phyloP scores from a whole-genome alignment of 495 filamentous ascomycete genomes.

The Coniosporium apollinis region DNA sequence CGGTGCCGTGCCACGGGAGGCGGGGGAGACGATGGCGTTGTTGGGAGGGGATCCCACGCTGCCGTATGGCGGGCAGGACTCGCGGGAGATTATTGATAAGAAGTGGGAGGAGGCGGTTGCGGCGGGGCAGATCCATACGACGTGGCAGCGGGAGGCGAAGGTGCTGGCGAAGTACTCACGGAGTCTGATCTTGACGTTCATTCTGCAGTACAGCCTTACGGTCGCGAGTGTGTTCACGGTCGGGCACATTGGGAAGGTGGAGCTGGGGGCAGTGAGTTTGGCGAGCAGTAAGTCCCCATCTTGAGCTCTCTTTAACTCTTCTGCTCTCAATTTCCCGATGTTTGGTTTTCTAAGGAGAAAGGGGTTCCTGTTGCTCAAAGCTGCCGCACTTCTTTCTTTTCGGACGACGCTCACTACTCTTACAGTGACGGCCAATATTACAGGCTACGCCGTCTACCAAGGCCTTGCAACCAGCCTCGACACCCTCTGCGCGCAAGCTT shows the following conservation, averaged over 20 bases:
- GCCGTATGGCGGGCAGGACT: slow-evolving; percentile 24
- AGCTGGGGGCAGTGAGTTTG: slow-evolving; percentile 49
- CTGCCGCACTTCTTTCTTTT: too few relatives aligned
- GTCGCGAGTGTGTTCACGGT: slow-evolving; percentile 51
- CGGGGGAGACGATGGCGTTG: slow-evolving; percentile 36
- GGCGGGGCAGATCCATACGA: slow-evolving; percentile 58
- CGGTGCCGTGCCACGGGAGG: too few relatives aligned
- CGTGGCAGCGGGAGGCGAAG: slow-evolving; percentile 66
- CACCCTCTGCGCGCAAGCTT: slow-evolving; percentile 60
- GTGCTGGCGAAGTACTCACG: slow-evolving; percentile 42
- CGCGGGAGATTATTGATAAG: slow-evolving; percentile 21
- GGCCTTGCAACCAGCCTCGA: slow-evolving; percentile 54
- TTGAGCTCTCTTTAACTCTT: slow-evolving; percentile 3
- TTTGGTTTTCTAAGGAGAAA: too few relatives aligned
- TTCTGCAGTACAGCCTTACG: slow-evolving; percentile 57
- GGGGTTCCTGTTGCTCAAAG: too few relatives aligned
- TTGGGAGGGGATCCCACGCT: slow-evolving; percentile 20
- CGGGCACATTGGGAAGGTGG: slow-evolving; percentile 42
- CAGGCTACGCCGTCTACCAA: slow-evolving; percentile 53
- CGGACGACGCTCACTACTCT: too few relatives aligned
- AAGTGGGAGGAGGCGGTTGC: slow-evolving; percentile 71
- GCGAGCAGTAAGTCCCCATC: too few relatives aligned
- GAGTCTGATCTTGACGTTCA: slow-evolving; percentile 49
- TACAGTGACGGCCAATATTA: slow-evolving; percentile 52
- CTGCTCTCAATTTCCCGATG: too few relatives aligned